These are phyloP conservation scores for Solioccasus polychromus DNA, from an alignment of 768 basidiomycete species.

Conservation along the genomic window DNA sequence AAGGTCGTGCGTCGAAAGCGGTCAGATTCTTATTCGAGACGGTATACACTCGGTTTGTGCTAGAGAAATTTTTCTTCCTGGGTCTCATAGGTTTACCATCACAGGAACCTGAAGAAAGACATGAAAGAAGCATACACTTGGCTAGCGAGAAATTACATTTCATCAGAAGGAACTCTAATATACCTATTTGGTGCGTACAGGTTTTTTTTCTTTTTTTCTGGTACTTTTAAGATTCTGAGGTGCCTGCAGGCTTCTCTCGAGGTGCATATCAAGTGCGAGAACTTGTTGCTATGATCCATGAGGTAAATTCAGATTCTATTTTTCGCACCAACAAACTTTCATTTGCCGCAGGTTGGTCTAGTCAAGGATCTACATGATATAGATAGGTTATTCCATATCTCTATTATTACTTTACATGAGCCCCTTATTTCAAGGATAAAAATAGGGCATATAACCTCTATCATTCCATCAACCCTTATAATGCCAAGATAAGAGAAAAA, in stretches of 20 bases:
- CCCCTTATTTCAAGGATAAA: background rate
- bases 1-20: constrained; percentile 17
- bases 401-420: background rate
- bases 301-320: constrained; percentile 11
- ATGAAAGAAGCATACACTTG: constrained; percentile 6
- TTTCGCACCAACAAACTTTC: background rate
- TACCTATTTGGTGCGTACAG: constrained; percentile 36
- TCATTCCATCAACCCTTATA: constrained; percentile 27
- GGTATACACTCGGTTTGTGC: constrained; percentile 5
- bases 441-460: background rate
- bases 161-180: constrained; percentile 20
- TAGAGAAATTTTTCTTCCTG: background rate
- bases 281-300: constrained; percentile 37
- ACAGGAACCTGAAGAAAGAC: constrained; percentile 8
- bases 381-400: constrained; percentile 3
- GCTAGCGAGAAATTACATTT: background rate
- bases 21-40: background rate
- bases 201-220: background rate
- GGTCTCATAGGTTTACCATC: background rate
- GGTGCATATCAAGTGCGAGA: constrained; percentile 41
- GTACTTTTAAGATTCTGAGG: background rate
- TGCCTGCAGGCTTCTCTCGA: constrained; percentile 37
- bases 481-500: constrained; percentile 2
- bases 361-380: background rate
- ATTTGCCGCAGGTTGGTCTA: background rate